Conservation (phyloP, 441 rosid genomes). For the Pelargonium myrrhifolium region DNA sequence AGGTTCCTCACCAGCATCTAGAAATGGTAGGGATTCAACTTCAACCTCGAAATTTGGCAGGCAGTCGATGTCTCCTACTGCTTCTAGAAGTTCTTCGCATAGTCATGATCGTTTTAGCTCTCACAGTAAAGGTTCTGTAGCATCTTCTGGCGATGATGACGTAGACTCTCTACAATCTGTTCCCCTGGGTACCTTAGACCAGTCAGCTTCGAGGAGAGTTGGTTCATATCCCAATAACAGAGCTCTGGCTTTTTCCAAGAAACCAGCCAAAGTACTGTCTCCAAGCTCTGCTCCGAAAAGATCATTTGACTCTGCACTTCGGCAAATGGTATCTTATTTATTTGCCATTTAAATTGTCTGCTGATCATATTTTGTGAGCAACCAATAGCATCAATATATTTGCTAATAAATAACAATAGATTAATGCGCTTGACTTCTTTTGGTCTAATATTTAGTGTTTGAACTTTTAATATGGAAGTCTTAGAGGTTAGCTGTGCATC, state of each 20-base stretch:
- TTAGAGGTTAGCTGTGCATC: constrained; percentile 1
- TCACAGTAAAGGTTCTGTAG: constrained; percentile 82
- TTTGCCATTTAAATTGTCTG: neutral
- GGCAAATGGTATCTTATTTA: constrained; percentile 60
- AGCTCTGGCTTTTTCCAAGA: constrained; percentile 55
- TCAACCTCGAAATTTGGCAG: constrained; percentile 48
- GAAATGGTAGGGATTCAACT: constrained; percentile 61
- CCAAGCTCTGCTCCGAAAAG: constrained; percentile 85
- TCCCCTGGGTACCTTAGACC: constrained; percentile 47
- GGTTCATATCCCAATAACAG: constrained; percentile 55
- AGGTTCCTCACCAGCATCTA: constrained; percentile 97
- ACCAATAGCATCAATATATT: neutral
- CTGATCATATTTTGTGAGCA: neutral
- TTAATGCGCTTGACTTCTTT: constrained; percentile 9
- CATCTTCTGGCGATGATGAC: constrained; percentile 94
- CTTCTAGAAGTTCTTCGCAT: constrained; percentile 84
- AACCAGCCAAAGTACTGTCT: constrained; percentile 42
- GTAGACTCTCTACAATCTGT: constrained; percentile 58
- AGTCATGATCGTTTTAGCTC: constrained; percentile 78
- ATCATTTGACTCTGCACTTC: constrained; percentile 68
- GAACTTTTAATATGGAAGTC: neutral
- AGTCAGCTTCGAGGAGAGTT: constrained; percentile 43
- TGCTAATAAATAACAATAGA: neutral
- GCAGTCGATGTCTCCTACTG: constrained; percentile 94
- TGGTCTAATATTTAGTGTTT: neutral